phyloP scores from a whole-genome alignment of 208 protist genomes.

The Trypanosoma melophagium region DNA sequence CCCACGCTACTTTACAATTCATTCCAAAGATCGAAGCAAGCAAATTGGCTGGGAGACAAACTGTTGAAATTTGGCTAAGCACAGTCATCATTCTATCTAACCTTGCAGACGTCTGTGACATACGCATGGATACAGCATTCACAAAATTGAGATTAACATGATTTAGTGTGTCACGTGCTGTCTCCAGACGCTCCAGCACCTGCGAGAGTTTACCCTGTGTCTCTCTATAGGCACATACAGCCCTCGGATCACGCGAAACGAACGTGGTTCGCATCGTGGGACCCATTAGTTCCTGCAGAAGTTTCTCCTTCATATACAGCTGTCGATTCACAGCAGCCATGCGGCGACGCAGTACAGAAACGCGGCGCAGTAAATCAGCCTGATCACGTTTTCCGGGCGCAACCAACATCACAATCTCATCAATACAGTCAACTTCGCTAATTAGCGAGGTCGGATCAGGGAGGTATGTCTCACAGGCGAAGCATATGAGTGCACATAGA shows the following conservation, averaged over 20 bases:
- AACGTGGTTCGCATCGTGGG: constrained; percentile 75
- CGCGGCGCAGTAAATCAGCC: constrained; percentile 76
- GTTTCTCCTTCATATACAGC: constrained; percentile 78
- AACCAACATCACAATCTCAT: constrained; percentile 88
- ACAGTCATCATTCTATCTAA: no score
- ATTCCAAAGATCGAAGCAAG: constrained; percentile 35
- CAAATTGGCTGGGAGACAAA: no score
- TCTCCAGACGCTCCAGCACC: no score
- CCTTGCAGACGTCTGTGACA: no score
- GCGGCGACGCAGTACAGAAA: constrained; percentile 73
- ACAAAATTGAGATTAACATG: no score
- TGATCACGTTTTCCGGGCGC: constrained; percentile 78
- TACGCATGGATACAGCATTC: no score
- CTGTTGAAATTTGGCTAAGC: no score
- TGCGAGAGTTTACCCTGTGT: no score
- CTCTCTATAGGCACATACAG: constrained; percentile 8
- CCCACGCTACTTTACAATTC: constrained; percentile 87
- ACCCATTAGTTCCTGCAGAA: constrained; percentile 67
- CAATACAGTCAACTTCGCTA: constrained; percentile 80
- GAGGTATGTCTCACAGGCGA: constrained; percentile 65
- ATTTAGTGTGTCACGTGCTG: no score
- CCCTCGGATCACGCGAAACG: constrained; percentile 25
- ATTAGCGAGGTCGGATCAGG: constrained; percentile 71
- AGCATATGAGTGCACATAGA: constrained; percentile 58
- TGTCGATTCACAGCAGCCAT: constrained; percentile 55